Evolutionary conservation across 2,329 filamentous ascomycete species (phyloP).

Genomic region (Fusarium sp.): DNA sequence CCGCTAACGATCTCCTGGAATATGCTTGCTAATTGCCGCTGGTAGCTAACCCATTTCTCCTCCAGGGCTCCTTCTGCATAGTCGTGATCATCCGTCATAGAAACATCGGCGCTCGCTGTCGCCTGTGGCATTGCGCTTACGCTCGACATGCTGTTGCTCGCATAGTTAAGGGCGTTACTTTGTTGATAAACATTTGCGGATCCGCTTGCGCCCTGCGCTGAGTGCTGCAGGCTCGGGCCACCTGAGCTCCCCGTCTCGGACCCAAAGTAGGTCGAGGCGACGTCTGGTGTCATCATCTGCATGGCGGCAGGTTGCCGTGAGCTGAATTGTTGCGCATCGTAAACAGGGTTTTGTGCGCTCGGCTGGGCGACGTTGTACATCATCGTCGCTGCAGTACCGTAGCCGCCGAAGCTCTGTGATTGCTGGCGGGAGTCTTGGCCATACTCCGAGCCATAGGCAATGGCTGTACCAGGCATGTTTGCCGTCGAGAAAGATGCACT

Average conservation of each 20-base stretch:
- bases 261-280: conserved; percentile 79
- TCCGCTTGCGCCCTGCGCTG: conserved; percentile 63
- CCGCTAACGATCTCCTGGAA: conserved; percentile 78
- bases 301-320: conserved; percentile 82
- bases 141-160: conserved; percentile 61
- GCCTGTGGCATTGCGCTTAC: conserved; percentile 62
- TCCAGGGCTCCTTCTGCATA: conserved; percentile 71
- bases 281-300: conserved; percentile 72
- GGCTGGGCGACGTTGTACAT: conserved; percentile 84
- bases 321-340: conserved; percentile 83
- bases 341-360: conserved; percentile 74
- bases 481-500: conserved; percentile 66
- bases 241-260: conserved; percentile 62
- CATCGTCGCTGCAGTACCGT: conserved; percentile 73
- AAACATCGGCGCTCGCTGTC: conserved; percentile 59
- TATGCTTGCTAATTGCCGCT: conserved; percentile 73
- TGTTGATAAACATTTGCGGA: conserved; percentile 76
- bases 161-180: conserved; percentile 70
- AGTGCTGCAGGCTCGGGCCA: conserved; percentile 67
- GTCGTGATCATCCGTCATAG: conserved; percentile 70
- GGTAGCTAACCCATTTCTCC: conserved; percentile 78
- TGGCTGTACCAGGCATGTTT: conserved; percentile 69
- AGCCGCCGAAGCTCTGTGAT: conserved; percentile 69
- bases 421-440: conserved; percentile 72
- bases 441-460: conserved; percentile 77